Percentiles rank a stretch among this genome's conserved stretches.
These are phyloP conservation scores for Phalaenopsis equestris DNA, from an alignment of 106 monocot species.

Conservation along the genomic window DNA sequence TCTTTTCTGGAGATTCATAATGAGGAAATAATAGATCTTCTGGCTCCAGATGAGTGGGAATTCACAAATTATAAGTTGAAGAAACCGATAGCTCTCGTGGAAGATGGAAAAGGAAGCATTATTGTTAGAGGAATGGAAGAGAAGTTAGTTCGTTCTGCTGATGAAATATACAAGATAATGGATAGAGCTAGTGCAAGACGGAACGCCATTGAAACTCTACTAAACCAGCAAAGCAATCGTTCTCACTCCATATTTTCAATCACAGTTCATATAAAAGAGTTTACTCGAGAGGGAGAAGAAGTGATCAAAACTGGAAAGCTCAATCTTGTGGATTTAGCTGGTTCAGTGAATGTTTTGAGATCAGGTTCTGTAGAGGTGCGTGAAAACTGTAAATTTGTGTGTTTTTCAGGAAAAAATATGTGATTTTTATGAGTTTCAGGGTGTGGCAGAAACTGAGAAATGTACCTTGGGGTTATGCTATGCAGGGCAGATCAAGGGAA, in stretches of 20 bases:
- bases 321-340: constrained; percentile 96
- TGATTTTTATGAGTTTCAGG: not conserved
- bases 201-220: constrained; percentile 73
- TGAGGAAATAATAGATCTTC: constrained; percentile 61
- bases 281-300: constrained; percentile 77
- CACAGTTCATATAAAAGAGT: constrained; percentile 80
- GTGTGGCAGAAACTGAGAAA: not conserved
- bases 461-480: not conserved
- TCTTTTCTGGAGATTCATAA: constrained; percentile 67
- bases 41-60: constrained; percentile 49
- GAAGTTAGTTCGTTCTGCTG: constrained; percentile 70
- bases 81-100: constrained; percentile 88
- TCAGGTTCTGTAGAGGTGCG: constrained; percentile 86
- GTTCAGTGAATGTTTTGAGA: constrained; percentile 73
- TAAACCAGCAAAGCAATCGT: constrained; percentile 92
- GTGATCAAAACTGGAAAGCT: constrained; percentile 92
- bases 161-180: constrained; percentile 80
- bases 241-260: constrained; percentile 94
- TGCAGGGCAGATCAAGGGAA: constrained; percentile 94
- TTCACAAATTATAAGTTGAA: constrained; percentile 64
- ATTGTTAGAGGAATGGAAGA: constrained; percentile 85
- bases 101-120: constrained; percentile 92
- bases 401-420: not conserved
- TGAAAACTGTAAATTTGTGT: not conserved
- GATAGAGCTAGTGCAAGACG: constrained; percentile 76